A percentile compares a stretch with the other conserved stretches of the same genome.
Conservation (phyloP, 2,329 filamentous ascomycete species). For the Hypomyces perniciosus region DNA sequence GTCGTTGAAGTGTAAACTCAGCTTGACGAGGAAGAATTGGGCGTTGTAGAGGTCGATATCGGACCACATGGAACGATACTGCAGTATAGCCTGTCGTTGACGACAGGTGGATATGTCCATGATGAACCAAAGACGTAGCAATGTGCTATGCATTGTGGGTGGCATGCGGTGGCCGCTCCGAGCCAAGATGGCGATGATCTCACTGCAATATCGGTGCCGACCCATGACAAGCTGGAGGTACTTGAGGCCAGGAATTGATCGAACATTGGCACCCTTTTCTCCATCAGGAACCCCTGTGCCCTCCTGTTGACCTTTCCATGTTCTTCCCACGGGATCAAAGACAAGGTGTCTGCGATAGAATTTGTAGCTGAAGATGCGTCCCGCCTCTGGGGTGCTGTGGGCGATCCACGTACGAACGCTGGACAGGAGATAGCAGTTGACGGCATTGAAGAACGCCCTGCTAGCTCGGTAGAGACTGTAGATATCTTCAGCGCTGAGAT, state of each 20-base stretch:
- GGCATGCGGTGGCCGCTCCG: conserved; percentile 54
- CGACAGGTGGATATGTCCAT: conserved; percentile 58
- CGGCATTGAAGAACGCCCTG: conserved; percentile 52
- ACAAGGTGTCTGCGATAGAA: conserved; percentile 54
- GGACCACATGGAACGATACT: conserved; percentile 48
- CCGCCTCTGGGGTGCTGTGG: conserved; percentile 48
- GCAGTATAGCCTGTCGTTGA: conserved; percentile 49
- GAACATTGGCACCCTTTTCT: conserved; percentile 27
- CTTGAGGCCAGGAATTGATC: conserved; percentile 54
- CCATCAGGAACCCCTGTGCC: conserved; percentile 8
- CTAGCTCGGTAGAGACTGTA: conserved; percentile 60
- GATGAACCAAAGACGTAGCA: conserved; percentile 67
- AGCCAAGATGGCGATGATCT: conserved; percentile 58
- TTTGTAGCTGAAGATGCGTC: conserved; percentile 53
- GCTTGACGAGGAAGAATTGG: conserved; percentile 63
- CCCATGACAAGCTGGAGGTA: conserved; percentile 64
- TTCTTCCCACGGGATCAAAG: conserved; percentile 50
- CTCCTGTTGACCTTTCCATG: conserved; percentile 23
- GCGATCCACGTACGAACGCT: conserved; percentile 51
- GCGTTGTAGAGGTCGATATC: conserved; percentile 55
- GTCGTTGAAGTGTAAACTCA: conserved; percentile 63
- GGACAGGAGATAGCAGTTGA: conserved; percentile 54
- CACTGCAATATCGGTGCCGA: conserved; percentile 49
- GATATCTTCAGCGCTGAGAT: conserved; percentile 50
- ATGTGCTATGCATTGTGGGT: conserved; percentile 34